Conservation (phyloP, 345 rosid genomes). For the Durio zibethinus region DNA sequence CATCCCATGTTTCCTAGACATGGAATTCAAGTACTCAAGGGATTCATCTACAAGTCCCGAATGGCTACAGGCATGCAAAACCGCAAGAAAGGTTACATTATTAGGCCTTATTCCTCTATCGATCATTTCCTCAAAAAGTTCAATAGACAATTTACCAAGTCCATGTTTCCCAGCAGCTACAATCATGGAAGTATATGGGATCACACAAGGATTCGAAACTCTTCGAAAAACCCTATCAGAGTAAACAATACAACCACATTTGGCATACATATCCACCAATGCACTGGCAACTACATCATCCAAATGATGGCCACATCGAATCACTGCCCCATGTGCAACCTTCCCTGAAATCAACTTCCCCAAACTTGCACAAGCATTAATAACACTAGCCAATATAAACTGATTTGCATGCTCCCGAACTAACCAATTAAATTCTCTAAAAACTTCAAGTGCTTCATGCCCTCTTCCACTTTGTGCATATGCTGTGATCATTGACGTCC, state of each 20-base stretch:
- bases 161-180: conserved; percentile 54
- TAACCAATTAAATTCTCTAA: conserved; percentile 40
- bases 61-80: conserved; percentile 82
- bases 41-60: conserved; percentile 73
- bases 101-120: conserved; percentile 56
- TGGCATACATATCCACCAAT: conserved; percentile 81
- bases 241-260: conserved; percentile 59
- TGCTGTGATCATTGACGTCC: conserved; percentile 74
- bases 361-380: conserved; percentile 65
- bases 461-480: conserved; percentile 73
- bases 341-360: conserved; percentile 61
- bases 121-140: conserved; percentile 56
- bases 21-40: conserved; percentile 42
- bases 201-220: conserved; percentile 49
- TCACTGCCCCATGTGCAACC: conserved; percentile 59
- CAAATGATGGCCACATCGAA: conserved; percentile 37
- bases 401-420: conserved; percentile 40
- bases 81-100: conserved; percentile 60
- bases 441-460: conserved; percentile 55
- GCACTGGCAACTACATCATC: conserved; percentile 61
- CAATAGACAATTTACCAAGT: conserved; percentile 44
- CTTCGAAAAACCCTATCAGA: conserved; percentile 53
- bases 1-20: conserved; percentile 48
- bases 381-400: conserved; percentile 67
- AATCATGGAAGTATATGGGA: conserved; percentile 73